Evolutionary conservation across 2,329 filamentous ascomycete species (phyloP).

Genomic region (Phaeoacremonium minimum): DNA sequence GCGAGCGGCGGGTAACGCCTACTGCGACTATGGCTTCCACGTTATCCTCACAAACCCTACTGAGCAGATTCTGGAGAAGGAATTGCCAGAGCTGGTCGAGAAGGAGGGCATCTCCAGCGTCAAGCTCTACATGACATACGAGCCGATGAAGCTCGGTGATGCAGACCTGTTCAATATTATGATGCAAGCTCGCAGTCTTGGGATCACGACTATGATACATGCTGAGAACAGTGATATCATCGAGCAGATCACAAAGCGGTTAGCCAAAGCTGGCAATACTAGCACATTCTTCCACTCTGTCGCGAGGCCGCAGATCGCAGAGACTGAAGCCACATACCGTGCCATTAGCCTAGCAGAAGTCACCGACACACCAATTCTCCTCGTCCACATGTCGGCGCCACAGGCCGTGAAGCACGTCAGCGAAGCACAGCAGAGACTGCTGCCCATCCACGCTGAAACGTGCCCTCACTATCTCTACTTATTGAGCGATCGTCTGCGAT

Average conservation of each 20-base stretch:
- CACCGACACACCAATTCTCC: conserved; percentile 44
- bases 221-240: conserved; percentile 43
- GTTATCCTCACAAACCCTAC: conserved; percentile 43
- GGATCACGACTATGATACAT: conserved; percentile 44
- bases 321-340: conserved; percentile 44
- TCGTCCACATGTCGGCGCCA: conserved; percentile 47
- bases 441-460: conserved; percentile 52
- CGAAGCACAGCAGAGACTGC: conserved; percentile 40
- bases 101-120: conserved; percentile 30
- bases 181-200: conserved; percentile 28
- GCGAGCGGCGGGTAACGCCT: conserved; percentile 17
- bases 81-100: conserved; percentile 30
- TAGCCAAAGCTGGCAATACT: conserved; percentile 8
- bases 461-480: conserved; percentile 56
- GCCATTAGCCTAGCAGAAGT: conserved; percentile 44
- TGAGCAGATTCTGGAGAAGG: conserved; percentile 31
- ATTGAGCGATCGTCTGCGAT: conserved; percentile 32
- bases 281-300: conserved; percentile 37
- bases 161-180: conserved; percentile 34
- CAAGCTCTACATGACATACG: conserved; percentile 43
- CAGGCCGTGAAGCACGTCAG: conserved; percentile 42
- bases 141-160: conserved; percentile 31
- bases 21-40: conserved; percentile 55
- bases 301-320: conserved; percentile 37
- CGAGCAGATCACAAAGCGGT: conserved; percentile 26